Evolutionary conservation across 768 basidiomycete genomes (phyloP), one percentile per base, ranked within the genome.

Genomic region (Lactifluus echinatus): DNA sequence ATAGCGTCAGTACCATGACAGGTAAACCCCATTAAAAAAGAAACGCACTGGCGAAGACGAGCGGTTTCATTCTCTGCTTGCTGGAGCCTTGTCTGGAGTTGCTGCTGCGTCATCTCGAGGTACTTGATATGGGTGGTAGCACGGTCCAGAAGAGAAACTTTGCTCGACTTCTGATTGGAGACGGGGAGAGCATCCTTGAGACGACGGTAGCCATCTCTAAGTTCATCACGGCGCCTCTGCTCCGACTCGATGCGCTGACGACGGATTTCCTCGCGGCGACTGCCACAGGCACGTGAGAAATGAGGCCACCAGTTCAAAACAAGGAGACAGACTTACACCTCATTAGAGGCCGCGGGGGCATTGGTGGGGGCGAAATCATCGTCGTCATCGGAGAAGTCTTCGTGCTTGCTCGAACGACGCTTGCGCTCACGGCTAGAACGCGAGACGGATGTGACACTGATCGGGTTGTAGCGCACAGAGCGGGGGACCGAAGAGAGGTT

Each of bases 211-310:
- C 90, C 92, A 56, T 95, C 92, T 55, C 93, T 79, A 68, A 95
- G 87, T 73, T 95, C 93, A 66, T 94, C 91, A 37, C 93, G 83
- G 64, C 93, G 81, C 64, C 91, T 78, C 77, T 94, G 89, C 76
- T 93, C 90, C 24, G 89, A 91, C 77, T 93, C 90, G 75, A 93
- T 93, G 73, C 90, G 88, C 75, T 92, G 89, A 69, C 84, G 83
- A 69, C 90, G 88, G 66, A 93, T 89, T 55, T 89, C 88, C 76
- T 93, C 90, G 68, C 90, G 87, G 72, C 89, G 89, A 45, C 79
- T 79, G 64, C n/a, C 8, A 39, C 48, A 47, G 15, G 56, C 54
- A 34, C 52, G 44, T 59, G 17, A 53, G 31, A 42, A 42, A 33
- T 17, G 47, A 52, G 39, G 1, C 17, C 17, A 36, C 1, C 12